Conservation (phyloP, 2,329 filamentous ascomycete genomes). For the Paecilomyces fulvus region DNA sequence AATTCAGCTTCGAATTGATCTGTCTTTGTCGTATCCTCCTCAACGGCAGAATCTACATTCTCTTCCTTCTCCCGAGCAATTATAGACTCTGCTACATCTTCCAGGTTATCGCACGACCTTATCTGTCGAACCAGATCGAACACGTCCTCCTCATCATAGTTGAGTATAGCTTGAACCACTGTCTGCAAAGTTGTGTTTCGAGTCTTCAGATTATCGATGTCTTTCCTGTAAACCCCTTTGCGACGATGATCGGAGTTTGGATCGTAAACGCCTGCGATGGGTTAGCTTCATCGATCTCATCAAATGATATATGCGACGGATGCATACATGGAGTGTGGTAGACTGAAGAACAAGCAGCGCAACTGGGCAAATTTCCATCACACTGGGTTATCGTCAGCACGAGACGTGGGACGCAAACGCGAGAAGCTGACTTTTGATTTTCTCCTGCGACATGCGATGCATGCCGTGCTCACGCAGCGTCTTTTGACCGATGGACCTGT, state of each 20-base stretch:
- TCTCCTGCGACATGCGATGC: constrained; percentile 67
- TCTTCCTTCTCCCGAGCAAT: constrained; percentile 44
- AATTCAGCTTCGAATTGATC: constrained; percentile 65
- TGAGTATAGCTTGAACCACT: constrained; percentile 86
- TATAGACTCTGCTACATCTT: constrained; percentile 55
- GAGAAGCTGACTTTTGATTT: constrained; percentile 56
- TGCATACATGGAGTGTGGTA: constrained; percentile 48
- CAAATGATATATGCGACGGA: neutral
- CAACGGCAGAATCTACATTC: constrained; percentile 16
- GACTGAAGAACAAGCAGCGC: constrained; percentile 91
- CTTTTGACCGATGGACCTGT: constrained; percentile 46
- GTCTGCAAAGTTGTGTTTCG: constrained; percentile 81
- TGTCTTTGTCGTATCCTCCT: constrained; percentile 34
- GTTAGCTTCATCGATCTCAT: constrained; percentile 8
- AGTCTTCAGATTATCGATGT: constrained; percentile 79
- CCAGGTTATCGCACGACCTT: constrained; percentile 69
- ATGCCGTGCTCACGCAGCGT: constrained; percentile 75
- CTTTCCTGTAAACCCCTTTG: constrained; percentile 94
- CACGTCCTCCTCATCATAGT: constrained; percentile 81
- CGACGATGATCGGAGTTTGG: constrained; percentile 92
- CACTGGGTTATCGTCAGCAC: constrained; percentile 42
- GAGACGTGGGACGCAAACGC: neutral
- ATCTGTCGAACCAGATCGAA: constrained; percentile 75
- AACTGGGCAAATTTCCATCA: constrained; percentile 83
- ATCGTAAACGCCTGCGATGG: constrained; percentile 74